Conservation (phyloP, 306 rosid genomes). For the Gillenia trifoliata region DNA sequence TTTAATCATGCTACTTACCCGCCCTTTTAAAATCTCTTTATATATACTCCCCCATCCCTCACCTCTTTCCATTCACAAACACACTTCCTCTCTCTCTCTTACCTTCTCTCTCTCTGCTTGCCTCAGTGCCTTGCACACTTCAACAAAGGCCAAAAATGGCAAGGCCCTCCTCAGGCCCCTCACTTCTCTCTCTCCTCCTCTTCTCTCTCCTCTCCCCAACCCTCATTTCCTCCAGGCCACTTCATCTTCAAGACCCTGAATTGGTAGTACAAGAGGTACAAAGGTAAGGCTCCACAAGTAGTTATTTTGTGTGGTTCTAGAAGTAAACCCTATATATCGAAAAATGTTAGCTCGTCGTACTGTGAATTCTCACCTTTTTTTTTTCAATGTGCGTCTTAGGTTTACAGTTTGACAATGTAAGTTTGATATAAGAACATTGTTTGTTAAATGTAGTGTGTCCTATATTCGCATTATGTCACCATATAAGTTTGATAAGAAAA, state of each 20-base stretch:
- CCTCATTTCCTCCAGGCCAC: constrained; percentile 48
- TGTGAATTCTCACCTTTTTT: neutral
- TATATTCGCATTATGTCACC: neutral
- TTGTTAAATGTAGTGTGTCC: no score
- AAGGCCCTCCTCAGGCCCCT: constrained; percentile 14
- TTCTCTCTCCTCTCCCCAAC: constrained; percentile 36
- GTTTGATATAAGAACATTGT: neutral
- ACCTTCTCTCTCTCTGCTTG: neutral
- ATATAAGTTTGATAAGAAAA: neutral
- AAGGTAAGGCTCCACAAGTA: constrained; percentile 43
- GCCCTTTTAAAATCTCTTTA: constrained; percentile 47
- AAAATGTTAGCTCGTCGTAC: neutral
- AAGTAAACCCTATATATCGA: neutral
- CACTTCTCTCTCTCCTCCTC: constrained; percentile 31
- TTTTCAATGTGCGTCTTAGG: no score
- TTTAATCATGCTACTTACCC: constrained; percentile 65
- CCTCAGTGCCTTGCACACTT: neutral
- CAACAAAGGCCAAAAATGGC: constrained; percentile 30
- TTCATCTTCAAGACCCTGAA: constrained; percentile 55
- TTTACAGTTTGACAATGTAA: neutral
- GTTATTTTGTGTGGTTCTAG: neutral
- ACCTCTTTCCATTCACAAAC: constrained; percentile 6
- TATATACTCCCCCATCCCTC: constrained; percentile 37
- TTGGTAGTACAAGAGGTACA: constrained; percentile 53
- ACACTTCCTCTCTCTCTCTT: constrained; percentile 11